Percentiles rank a stretch among this genome's conserved stretches.
phyloP scores from a whole-genome alignment of 202 grass and related monocot species.

The Bolboschoenoplectus hybrid region DNA sequence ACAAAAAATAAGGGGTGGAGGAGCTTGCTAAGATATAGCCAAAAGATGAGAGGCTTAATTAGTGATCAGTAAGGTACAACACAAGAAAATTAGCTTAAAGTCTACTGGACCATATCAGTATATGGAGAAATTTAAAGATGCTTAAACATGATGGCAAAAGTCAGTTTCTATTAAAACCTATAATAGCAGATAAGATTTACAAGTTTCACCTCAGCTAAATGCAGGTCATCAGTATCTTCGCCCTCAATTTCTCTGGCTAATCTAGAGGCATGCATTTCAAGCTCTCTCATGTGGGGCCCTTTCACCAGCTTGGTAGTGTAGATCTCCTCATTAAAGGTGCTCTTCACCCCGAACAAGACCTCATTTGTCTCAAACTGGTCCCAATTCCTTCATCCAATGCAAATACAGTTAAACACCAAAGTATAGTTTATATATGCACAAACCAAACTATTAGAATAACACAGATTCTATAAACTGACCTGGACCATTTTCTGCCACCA shows the following conservation, averaged over 20 bases:
- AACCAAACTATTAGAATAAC: constrained; percentile 29
- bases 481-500: constrained; percentile 66
- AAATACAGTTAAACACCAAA: constrained; percentile 23
- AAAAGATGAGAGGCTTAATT: background rate
- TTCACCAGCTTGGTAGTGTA: constrained; percentile 98
- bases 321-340: constrained; percentile 98
- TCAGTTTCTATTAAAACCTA: background rate
- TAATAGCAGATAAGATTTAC: background rate
- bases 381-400: constrained; percentile 69
- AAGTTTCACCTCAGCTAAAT: constrained; percentile 89
- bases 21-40: constrained; percentile 4
- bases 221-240: constrained; percentile 85
- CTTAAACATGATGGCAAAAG: constrained; percentile 23
- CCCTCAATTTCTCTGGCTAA: constrained; percentile 96
- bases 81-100: background rate
- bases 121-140: background rate
- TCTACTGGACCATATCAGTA: background rate
- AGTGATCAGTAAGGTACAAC: background rate
- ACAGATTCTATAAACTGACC: constrained; percentile 48
- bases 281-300: constrained; percentile 89
- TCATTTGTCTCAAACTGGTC: constrained; percentile 97
- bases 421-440: constrained; percentile 23
- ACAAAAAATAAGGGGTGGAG: background rate
- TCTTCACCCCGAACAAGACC: constrained; percentile 87
- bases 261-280: constrained; percentile 84